phyloP scores from a whole-genome alignment of 148 eudicot species.

The Vaccinium corymbosum region DNA sequence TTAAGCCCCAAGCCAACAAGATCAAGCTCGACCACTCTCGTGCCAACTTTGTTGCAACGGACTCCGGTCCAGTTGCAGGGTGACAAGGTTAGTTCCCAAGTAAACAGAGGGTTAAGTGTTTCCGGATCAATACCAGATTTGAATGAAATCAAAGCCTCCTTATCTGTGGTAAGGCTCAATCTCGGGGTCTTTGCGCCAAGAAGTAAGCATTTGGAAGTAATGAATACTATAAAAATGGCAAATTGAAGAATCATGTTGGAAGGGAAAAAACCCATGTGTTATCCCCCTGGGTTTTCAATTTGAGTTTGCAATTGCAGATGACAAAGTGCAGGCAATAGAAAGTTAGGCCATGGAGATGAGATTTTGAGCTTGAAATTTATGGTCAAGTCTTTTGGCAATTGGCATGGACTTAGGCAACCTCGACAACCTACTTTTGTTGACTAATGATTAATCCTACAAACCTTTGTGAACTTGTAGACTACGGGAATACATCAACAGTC shows the following conservation, averaged over 20 bases:
- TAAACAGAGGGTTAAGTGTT: no score
- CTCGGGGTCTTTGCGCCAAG: not conserved
- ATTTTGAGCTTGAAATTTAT: not conserved
- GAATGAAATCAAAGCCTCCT: constrained; percentile 29
- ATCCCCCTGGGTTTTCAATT: not conserved
- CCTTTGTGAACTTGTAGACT: no score
- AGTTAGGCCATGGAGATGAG: not conserved
- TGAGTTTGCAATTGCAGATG: not conserved
- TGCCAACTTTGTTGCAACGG: constrained; percentile 14
- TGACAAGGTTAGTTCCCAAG: constrained; percentile 26
- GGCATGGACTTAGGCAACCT: no score
- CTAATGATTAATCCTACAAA: no score
- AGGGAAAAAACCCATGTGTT: not conserved
- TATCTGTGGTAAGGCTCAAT: constrained; percentile 17
- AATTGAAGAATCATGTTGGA: not conserved
- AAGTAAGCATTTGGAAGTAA: not conserved
- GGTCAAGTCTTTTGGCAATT: no score
- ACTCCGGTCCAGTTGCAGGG: constrained; percentile 40
- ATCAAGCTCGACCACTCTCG: constrained; percentile 19
- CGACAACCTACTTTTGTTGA: no score
- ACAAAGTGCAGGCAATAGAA: not conserved
- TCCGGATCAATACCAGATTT: not conserved
- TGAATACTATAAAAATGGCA: not conserved
- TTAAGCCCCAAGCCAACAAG: no score
- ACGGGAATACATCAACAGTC: no score